Evolutionary conservation across 2,329 filamentous ascomycete genomes (phyloP), one percentile per base, ranked within the genome.

Genomic region (Alternaria triticina): DNA sequence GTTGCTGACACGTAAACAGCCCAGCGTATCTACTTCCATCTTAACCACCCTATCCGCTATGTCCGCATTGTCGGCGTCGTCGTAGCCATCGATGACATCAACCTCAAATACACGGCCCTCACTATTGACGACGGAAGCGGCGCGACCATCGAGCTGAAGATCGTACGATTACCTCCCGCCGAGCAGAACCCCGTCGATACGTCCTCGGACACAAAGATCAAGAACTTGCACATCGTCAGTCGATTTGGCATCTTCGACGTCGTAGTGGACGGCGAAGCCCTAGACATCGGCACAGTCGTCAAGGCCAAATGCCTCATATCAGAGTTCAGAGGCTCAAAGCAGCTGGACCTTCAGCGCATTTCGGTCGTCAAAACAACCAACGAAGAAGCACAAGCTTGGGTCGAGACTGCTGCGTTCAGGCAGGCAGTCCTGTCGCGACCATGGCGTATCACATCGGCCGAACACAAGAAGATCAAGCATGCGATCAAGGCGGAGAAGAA

Each of bases 41-140:
- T 86, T 40, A 87, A 88, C 57, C 81, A 87, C 57, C 82, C 84
- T 3, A 83, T 85, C 25, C 83, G 83, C 58, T 85, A 75, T 64
- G 79, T 85, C 15, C 77, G 82, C 36, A 67, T 86, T 8, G 79
- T 84, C 5, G 84, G 82, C 9, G 71, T 82, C 8, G 72, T 85
- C 5, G 79, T 83, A 27, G 81, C 82, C 5, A 80, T 85, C 63
- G 75, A 80, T 17, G 81, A 82, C 51, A 78, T 81, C 55, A 76
- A 74, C 23, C 33, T 69, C 11, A 79, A 73, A 58, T 83, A 80
- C 66, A 78, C 78, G 3, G 69, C 88, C 46, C 79, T 90, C 40
- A 86, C 83, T 1, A 68, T 90, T 11, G 88, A 90, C 74, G 88
- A 90, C 68, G 85, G 87, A 69, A 89, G 86, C 73, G 88, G 88